These are phyloP conservation scores for Ambrosiella beaveri DNA, from an alignment of 2,329 filamentous ascomycete genomes.

Conservation along the genomic window DNA sequence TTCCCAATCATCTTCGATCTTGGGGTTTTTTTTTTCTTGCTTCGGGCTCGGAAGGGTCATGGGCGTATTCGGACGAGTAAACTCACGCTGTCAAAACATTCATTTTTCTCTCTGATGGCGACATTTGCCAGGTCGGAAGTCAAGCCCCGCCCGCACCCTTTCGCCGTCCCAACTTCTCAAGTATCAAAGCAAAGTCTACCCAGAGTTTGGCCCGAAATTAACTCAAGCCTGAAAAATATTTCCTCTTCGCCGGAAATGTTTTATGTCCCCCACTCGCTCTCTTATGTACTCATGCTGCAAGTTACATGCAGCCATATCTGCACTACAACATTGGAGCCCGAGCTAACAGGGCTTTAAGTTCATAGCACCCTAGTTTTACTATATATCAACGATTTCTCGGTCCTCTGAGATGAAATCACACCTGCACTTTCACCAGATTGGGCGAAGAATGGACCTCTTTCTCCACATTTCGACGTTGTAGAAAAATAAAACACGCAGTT, in stretches of 20 bases:
- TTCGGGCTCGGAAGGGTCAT: not conserved
- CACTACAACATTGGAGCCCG: conserved; percentile 1
- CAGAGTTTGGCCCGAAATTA: no score
- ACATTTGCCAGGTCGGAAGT: not conserved
- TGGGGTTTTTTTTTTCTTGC: not conserved
- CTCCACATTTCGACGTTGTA: not conserved
- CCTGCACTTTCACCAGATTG: not conserved
- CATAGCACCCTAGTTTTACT: not conserved
- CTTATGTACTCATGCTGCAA: not conserved
- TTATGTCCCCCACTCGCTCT: not conserved
- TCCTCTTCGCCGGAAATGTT: no score
- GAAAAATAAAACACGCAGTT: no score
- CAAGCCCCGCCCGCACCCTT: no score
- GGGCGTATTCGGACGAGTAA: not conserved
- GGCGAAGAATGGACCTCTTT: not conserved
- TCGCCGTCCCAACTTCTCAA: no score
- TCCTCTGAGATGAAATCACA: not conserved
- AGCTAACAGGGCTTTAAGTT: conserved; percentile 5
- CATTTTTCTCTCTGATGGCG: not conserved
- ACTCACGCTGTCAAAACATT: not conserved
- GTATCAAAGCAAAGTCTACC: no score
- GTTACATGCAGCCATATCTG: conserved; percentile 3
- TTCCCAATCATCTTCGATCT: not conserved
- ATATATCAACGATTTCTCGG: not conserved
- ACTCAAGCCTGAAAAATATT: no score